These are phyloP conservation scores for Kluyveromyces sp. DNA, from an alignment of 1,139 yeast genomes.

Conservation along the genomic window DNA sequence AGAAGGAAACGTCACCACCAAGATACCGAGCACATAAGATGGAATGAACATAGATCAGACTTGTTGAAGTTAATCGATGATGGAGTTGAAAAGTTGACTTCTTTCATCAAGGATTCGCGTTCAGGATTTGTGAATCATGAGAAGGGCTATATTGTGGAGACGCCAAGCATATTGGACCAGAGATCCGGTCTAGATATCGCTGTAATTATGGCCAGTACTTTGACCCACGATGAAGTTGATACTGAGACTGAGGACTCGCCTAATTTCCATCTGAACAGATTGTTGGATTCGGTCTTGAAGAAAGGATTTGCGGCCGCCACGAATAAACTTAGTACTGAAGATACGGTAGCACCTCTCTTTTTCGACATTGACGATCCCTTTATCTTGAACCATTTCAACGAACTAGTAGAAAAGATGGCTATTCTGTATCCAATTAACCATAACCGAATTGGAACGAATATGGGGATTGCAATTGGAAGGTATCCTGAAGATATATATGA, in stretches of 20 bases:
- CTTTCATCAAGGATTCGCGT: conserved; percentile 30
- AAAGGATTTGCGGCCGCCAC: not conserved
- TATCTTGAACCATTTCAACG: conserved; percentile 51
- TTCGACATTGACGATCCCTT: conserved; percentile 50
- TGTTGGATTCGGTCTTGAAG: conserved; percentile 5
- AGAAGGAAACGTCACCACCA: conserved; percentile 10
- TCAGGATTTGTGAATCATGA: conserved; percentile 42
- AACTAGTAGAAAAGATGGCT: conserved; percentile 61
- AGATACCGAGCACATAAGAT: conserved; percentile 16
- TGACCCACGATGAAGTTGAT: conserved; percentile 50
- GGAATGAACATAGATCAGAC: conserved; percentile 4
- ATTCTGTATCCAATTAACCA: conserved; percentile 69
- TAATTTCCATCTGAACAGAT: conserved; percentile 4
- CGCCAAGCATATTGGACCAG: conserved; percentile 45
- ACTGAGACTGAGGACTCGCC: conserved; percentile 14
- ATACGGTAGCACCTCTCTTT: conserved; percentile 38
- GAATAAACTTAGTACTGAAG: not conserved
- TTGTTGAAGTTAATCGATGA: conserved; percentile 5
- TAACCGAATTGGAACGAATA: conserved; percentile 35
- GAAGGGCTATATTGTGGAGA: conserved; percentile 58
- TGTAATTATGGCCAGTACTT: conserved; percentile 58
- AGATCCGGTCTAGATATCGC: conserved; percentile 81
- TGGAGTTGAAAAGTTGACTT: conserved; percentile 16
- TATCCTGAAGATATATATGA: conserved; percentile 92
- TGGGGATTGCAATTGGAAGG: conserved; percentile 78